Evolutionary conservation across 176 grass and related monocot species (phyloP).

Genomic region (Zizania latifolia): DNA sequence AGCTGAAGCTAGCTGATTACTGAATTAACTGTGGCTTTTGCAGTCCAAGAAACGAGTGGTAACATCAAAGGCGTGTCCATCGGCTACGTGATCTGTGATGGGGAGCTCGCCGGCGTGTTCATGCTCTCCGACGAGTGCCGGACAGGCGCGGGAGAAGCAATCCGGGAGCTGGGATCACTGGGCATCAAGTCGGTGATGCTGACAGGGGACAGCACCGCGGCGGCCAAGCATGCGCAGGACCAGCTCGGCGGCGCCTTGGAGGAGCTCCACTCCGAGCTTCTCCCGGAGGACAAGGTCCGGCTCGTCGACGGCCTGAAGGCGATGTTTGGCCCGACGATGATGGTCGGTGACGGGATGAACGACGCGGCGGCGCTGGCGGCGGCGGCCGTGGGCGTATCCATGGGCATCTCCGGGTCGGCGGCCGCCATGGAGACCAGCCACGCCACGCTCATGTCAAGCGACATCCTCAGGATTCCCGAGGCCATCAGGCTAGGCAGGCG

Average conservation of each 20-base stretch:
- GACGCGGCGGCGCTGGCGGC: slow-evolving; percentile 64
- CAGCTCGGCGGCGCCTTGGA: slow-evolving; percentile 36
- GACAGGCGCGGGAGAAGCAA: slow-evolving; percentile 42
- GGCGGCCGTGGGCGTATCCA: slow-evolving; percentile 60
- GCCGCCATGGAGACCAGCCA: slow-evolving; percentile 68
- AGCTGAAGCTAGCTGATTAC: not conserved
- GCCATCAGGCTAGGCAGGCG: slow-evolving; percentile 38
- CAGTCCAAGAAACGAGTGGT: slow-evolving; percentile 10
- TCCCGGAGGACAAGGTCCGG: slow-evolving; percentile 63
- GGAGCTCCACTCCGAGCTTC: slow-evolving; percentile 54
- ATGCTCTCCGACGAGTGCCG: slow-evolving; percentile 52
- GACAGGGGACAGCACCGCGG: slow-evolving; percentile 53
- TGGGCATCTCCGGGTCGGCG: slow-evolving; percentile 61
- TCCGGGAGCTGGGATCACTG: slow-evolving; percentile 47
- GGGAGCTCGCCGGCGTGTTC: slow-evolving; percentile 20
- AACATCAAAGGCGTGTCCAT: slow-evolving; percentile 31
- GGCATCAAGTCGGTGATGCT: slow-evolving; percentile 67
- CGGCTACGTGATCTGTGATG: slow-evolving; percentile 53
- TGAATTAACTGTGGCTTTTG: not conserved
- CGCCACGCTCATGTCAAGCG: slow-evolving; percentile 67
- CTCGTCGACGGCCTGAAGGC: slow-evolving; percentile 33
- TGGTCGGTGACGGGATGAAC: slow-evolving; percentile 85
- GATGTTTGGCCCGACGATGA: slow-evolving; percentile 34
- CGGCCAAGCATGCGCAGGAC: slow-evolving; percentile 43
- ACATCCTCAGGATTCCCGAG: slow-evolving; percentile 45